Percentiles rank a stretch among this genome's conserved stretches.
phyloP scores from a whole-genome alignment of 2,329 filamentous ascomycete genomes.

The Cryoendolithus antarcticus region DNA sequence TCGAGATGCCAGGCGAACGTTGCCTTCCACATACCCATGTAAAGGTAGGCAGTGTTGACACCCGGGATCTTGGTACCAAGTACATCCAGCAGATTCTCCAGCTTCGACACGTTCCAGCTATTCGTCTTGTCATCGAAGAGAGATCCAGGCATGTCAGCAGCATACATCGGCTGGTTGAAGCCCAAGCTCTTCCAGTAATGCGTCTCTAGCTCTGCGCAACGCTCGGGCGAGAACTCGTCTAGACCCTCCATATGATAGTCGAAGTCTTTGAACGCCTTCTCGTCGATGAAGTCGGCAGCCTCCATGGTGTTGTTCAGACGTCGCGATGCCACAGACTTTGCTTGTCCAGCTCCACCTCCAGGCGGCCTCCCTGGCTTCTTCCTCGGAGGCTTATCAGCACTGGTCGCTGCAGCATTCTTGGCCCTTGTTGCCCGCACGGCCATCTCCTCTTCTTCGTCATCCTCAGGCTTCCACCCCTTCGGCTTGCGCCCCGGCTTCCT shows the following conservation, averaged over 20 bases:
- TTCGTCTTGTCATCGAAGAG: conserved; percentile 79
- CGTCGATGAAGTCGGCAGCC: conserved; percentile 67
- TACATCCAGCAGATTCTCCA: conserved; percentile 86
- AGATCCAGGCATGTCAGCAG: conserved; percentile 90
- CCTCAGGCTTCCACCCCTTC: conserved; percentile 23
- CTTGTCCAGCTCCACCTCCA: conserved; percentile 39
- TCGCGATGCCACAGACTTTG: conserved; percentile 68
- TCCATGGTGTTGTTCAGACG: conserved; percentile 77
- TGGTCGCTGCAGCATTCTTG: conserved; percentile 13
- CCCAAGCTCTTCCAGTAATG: conserved; percentile 96
- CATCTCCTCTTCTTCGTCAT: conserved; percentile 18
- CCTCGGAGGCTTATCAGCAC: conserved; percentile 19
- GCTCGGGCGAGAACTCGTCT: conserved; percentile 78
- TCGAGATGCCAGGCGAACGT: conserved; percentile 99
- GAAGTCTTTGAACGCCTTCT: conserved; percentile 80
- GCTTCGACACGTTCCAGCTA: conserved; percentile 86
- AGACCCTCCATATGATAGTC: conserved; percentile 76
- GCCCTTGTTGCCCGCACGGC: conserved; percentile 17
- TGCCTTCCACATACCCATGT: conserved; percentile 98
- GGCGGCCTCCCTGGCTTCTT: conserved; percentile 34
- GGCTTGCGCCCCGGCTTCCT: conserved; percentile 37
- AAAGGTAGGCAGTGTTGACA: conserved; percentile 95
- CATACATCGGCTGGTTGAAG: conserved; percentile 88
- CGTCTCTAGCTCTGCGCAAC: conserved; percentile 87
- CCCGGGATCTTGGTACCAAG: conserved; percentile 91